A percentile compares a stretch with the other conserved stretches of the same genome.
phyloP scores from a whole-genome alignment of 202 grass and related monocot genomes.

The Panicum hallii region DNA sequence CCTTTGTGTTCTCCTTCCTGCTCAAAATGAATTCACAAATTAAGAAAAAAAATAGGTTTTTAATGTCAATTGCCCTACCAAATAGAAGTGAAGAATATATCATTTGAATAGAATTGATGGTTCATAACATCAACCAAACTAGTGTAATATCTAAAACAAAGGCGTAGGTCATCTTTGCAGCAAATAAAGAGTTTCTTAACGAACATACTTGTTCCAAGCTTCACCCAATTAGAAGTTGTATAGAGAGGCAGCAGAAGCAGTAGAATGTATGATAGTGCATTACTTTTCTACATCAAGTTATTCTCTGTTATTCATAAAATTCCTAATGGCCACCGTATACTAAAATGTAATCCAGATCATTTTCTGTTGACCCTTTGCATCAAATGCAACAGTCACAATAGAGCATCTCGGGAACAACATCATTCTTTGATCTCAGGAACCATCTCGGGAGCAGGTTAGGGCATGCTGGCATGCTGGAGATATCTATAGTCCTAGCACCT shows the following conservation, averaged over 20 bases:
- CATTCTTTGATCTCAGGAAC: constrained; percentile 3
- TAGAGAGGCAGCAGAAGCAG: neutral
- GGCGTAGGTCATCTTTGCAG: constrained; percentile 24
- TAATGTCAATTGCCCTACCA: constrained; percentile 7
- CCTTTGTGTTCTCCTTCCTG: constrained; percentile 75
- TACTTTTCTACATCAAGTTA: neutral
- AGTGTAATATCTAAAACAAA: constrained; percentile 36
- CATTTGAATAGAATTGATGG: constrained; percentile 33
- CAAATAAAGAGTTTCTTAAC: constrained; percentile 27
- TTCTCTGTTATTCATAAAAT: neutral
- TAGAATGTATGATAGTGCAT: neutral
- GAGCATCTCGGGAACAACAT: neutral
- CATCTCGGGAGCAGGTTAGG: neutral
- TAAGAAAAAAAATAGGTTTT: constrained; percentile 25
- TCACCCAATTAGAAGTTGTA: neutral
- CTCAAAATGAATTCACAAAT: constrained; percentile 38
- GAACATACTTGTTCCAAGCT: neutral
- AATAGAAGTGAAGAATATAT: constrained; percentile 26
- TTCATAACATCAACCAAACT: constrained; percentile 28
- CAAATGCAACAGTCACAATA: neutral
- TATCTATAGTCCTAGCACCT: neutral
- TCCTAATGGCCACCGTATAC: neutral
- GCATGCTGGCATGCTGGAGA: neutral
- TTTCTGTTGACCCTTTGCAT: neutral
- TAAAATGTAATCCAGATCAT: neutral